Evolutionary conservation across 1,284 basidiomycete species (phyloP).

Genomic region (Mycosarcoma maydis): DNA sequence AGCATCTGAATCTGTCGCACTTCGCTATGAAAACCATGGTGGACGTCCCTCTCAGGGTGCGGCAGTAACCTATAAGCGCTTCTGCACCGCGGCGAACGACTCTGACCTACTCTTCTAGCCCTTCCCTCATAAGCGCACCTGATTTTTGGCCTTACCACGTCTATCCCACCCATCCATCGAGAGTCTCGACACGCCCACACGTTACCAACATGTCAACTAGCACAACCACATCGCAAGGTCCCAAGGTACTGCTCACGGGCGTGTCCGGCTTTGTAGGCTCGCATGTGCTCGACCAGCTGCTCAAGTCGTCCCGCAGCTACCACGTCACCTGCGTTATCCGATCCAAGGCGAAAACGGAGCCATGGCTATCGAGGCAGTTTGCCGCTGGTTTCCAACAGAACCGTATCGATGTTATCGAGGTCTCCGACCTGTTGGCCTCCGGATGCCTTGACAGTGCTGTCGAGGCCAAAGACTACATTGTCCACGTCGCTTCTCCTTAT

Average conservation of each 20-base stretch:
- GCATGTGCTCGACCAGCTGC: slow-evolving; percentile 39
- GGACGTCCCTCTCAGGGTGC: no score
- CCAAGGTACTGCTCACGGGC: slow-evolving; percentile 40
- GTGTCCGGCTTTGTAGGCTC: slow-evolving; percentile 47
- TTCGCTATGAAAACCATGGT: no score
- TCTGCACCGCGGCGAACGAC: no score
- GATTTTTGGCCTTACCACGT: no score
- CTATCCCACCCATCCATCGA: not conserved
- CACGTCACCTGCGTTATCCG: slow-evolving; percentile 38
- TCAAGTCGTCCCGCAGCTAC: slow-evolving; percentile 37
- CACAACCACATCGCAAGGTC: not conserved
- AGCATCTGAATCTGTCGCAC: no score
- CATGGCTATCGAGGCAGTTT: slow-evolving; percentile 32
- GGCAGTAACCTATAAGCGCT: no score
- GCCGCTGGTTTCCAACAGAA: slow-evolving; percentile 9
- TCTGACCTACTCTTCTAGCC: no score
- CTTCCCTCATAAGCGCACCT: no score
- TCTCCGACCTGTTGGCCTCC: slow-evolving; percentile 22
- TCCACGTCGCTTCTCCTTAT: slow-evolving; percentile 47
- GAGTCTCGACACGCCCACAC: not conserved
- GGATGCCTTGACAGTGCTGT: slow-evolving; percentile 29
- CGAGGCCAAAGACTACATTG: slow-evolving; percentile 38
- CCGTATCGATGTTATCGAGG: slow-evolving; percentile 24
- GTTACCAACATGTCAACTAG: slow-evolving; percentile 20
- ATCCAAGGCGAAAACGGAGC: slow-evolving; percentile 40